These are phyloP conservation scores for Gentiana dahurica DNA, from an alignment of 257 asterid species.

Conservation along the genomic window DNA sequence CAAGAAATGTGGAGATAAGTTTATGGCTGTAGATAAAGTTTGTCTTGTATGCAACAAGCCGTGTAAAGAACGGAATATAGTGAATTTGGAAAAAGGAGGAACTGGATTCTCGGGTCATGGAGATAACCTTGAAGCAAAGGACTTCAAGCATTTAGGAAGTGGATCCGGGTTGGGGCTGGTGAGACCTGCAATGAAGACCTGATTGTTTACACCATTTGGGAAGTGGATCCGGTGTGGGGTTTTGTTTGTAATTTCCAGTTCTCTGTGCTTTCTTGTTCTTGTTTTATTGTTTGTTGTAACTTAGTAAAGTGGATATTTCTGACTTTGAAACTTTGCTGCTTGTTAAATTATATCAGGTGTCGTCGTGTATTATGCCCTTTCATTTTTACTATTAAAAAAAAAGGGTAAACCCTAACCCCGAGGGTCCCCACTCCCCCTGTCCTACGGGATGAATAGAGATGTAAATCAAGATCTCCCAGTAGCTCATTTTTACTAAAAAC, in stretches of 20 bases:
- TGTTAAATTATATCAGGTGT: no score
- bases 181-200: conserved; percentile 77
- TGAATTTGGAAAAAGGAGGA: conserved; percentile 78
- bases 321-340: not conserved
- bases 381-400: no score
- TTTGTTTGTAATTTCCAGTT: not conserved
- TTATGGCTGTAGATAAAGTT: conserved; percentile 73
- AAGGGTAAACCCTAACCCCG: no score
- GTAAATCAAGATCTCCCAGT: no score
- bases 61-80: conserved; percentile 66
- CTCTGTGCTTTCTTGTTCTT: not conserved
- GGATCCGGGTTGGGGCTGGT: conserved; percentile 93
- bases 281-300: not conserved
- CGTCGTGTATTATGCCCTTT: no score
- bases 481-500: no score
- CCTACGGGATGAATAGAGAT: no score
- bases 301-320: not conserved
- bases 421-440: no score
- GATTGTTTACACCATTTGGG: conserved; percentile 6
- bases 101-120: conserved; percentile 93
- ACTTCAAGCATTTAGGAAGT: conserved; percentile 88
- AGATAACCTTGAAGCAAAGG: conserved; percentile 89
- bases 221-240: not conserved
- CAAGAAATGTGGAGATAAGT: conserved; percentile 84
- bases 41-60: conserved; percentile 74